Conservation (phyloP, 148 eudicot genomes). For the Spergularia bocconei region DNA sequence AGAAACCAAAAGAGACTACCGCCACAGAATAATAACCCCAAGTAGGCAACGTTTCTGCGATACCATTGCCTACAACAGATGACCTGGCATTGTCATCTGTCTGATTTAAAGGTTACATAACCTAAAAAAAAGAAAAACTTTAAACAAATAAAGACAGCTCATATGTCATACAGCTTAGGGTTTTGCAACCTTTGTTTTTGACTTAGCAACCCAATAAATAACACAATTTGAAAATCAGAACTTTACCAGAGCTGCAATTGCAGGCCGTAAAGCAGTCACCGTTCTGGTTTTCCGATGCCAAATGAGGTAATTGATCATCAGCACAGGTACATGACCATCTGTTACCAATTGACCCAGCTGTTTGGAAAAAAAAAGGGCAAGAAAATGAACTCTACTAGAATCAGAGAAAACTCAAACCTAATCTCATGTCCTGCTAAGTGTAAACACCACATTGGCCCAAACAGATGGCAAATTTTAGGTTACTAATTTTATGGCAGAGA, state of each 20-base stretch:
- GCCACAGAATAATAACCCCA: no score
- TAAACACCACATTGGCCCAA: background rate
- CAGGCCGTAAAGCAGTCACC: slow-evolving; percentile 72
- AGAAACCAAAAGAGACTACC: no score
- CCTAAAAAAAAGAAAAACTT: no score
- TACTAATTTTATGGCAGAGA: background rate
- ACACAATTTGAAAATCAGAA: background rate
- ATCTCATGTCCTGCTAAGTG: background rate
- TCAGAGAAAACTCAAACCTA: background rate
- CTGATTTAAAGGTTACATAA: no score
- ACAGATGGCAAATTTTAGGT: background rate
- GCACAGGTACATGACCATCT: slow-evolving; percentile 68
- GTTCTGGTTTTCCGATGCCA: slow-evolving; percentile 37
- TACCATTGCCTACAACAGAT: no score
- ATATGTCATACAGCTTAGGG: no score
- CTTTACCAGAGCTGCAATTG: slow-evolving; percentile 78
- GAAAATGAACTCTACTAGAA: no score
- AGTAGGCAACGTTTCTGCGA: no score
- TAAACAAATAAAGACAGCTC: no score
- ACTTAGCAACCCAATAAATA: background rate
- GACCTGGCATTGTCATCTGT: no score
- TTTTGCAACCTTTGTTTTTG: background rate
- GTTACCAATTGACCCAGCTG: slow-evolving; percentile 36
- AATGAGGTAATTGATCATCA: slow-evolving; percentile 49
- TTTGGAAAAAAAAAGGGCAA: slow-evolving; percentile 12